phyloP scores from a whole-genome alignment of 257 asterid species.

The Haberlea rhodopensis region DNA sequence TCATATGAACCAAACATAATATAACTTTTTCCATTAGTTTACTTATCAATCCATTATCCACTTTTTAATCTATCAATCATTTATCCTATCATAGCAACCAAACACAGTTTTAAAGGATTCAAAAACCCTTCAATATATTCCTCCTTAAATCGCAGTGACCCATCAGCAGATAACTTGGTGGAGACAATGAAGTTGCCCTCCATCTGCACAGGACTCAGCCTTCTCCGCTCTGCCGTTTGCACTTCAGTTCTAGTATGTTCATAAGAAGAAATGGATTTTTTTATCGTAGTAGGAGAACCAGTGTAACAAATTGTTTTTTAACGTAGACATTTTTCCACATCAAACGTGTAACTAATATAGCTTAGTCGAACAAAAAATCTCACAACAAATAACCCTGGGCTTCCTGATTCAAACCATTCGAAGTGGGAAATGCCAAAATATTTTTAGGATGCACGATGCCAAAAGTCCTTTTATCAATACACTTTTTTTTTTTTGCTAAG shows the following conservation, averaged over 20 bases:
- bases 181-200: slow-evolving; percentile 65
- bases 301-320: neutral
- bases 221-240: too few relatives aligned
- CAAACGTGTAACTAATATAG: slow-evolving; percentile 3
- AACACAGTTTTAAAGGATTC: too few relatives aligned
- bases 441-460: neutral
- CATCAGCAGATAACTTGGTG: slow-evolving; percentile 70
- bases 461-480: neutral
- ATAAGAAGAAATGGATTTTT: too few relatives aligned
- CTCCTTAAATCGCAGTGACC: slow-evolving; percentile 88
- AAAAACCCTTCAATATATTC: slow-evolving; percentile 78
- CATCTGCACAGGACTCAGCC: slow-evolving; percentile 54
- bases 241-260: too few relatives aligned
- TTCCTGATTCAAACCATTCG: slow-evolving; percentile 78
- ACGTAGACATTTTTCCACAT: neutral
- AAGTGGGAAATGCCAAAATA: slow-evolving; percentile 16
- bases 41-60: too few relatives aligned
- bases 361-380: slow-evolving; percentile 62
- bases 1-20: too few relatives aligned
- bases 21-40: too few relatives aligned
- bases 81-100: too few relatives aligned
- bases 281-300: too few relatives aligned
- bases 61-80: too few relatives aligned
- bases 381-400: slow-evolving; percentile 62
- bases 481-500: slow-evolving; percentile 23